phyloP scores from a whole-genome alignment of 2,329 filamentous ascomycete genomes.

The Fusarium camptoceras region DNA sequence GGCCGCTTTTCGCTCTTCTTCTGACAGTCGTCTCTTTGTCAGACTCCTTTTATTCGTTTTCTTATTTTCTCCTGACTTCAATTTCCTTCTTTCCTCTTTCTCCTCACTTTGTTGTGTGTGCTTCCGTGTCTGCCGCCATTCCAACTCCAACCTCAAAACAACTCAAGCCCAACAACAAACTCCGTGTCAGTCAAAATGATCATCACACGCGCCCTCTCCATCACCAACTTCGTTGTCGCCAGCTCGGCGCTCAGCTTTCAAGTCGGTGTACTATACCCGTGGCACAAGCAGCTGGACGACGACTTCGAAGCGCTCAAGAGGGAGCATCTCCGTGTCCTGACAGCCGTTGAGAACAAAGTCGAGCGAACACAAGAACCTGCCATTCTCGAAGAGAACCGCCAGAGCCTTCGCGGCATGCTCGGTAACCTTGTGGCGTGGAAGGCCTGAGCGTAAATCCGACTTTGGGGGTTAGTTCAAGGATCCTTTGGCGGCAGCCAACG shows the following conservation, averaged over 20 bases:
- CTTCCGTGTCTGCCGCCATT: slow-evolving; percentile 3
- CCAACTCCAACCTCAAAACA: not conserved
- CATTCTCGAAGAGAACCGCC: slow-evolving; percentile 31
- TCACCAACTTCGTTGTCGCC: slow-evolving; percentile 70
- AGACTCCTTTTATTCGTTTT: slow-evolving; percentile 10
- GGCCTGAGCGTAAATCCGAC: slow-evolving; percentile 34
- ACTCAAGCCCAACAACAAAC: not conserved
- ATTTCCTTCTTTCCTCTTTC: slow-evolving; percentile 2
- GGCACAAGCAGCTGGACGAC: slow-evolving; percentile 74
- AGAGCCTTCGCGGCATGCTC: slow-evolving; percentile 28
- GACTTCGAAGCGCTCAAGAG: slow-evolving; percentile 59
- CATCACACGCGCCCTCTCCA: slow-evolving; percentile 45
- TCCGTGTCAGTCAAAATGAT: slow-evolving; percentile 33
- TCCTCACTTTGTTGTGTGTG: slow-evolving; percentile 19
- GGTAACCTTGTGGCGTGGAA: slow-evolving; percentile 35
- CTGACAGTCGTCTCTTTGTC: not conserved
- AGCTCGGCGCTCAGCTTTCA: slow-evolving; percentile 74
- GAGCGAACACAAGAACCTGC: slow-evolving; percentile 17
- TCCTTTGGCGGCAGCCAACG: slow-evolving; percentile 8
- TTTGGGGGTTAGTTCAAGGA: slow-evolving; percentile 20
- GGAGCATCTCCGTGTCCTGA: slow-evolving; percentile 43
- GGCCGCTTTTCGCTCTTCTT: slow-evolving; percentile 10
- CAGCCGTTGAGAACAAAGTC: slow-evolving; percentile 26
- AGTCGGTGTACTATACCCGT: slow-evolving; percentile 76
- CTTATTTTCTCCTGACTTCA: slow-evolving; percentile 2